Percentiles rank a stretch among this genome's conserved stretches.
These are phyloP conservation scores for Laetiporus sulphureus DNA, from an alignment of 1,284 basidiomycete genomes.

Conservation along the genomic window DNA sequence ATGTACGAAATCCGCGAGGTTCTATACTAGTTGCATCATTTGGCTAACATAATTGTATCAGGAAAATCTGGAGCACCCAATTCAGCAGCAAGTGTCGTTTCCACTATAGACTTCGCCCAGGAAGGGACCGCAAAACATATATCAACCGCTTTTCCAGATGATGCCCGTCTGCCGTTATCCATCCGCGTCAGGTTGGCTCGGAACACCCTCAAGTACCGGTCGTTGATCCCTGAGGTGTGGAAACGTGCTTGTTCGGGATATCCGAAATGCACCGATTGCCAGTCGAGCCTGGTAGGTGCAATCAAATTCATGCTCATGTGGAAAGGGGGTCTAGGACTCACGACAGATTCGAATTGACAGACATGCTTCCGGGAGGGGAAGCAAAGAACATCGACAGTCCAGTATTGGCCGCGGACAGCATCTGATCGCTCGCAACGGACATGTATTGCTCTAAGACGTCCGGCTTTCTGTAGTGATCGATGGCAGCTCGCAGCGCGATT, in stretches of 20 bases:
- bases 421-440: conserved; percentile 20
- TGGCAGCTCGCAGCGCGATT: conserved; percentile 19
- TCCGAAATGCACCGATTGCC: conserved; percentile 27
- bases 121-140: background rate
- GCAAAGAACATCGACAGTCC: conserved; percentile 19
- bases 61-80: background rate
- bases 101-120: background rate
- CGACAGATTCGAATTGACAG: conserved; percentile 27
- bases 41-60: background rate
- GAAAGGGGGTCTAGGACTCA: conserved; percentile 12
- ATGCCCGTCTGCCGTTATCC: too few species aligned
- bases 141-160: background rate
- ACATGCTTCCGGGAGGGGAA: conserved; percentile 11
- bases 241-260: conserved; percentile 18
- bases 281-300: conserved; percentile 18
- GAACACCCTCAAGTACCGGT: conserved; percentile 25
- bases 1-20: too few species aligned
- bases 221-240: conserved; percentile 16
- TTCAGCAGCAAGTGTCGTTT: background rate
- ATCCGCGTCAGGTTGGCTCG: conserved; percentile 18
- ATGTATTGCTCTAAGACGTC: conserved; percentile 21
- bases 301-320: background rate
- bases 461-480: conserved; percentile 15
- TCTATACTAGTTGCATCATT: too few species aligned
- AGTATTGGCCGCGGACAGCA: conserved; percentile 22